These are phyloP conservation scores for Globisporangium acanthophoron DNA, from an alignment of 352 stramenopile species.

Conservation along the genomic window DNA sequence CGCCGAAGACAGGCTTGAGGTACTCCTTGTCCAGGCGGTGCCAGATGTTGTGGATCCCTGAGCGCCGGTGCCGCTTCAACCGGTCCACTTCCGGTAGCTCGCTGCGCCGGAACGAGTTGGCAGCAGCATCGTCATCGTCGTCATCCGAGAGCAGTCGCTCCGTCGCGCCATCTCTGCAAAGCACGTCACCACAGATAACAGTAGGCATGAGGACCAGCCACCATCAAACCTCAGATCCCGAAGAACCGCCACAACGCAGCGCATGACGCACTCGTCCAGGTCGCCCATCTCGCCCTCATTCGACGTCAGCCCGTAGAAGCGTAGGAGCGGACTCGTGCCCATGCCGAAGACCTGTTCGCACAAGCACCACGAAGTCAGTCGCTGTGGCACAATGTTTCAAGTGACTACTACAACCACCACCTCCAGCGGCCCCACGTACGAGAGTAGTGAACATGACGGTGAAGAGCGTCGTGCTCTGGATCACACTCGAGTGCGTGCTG, in stretches of 20 bases:
- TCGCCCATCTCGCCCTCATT: constrained; percentile 30
- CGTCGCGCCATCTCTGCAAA: constrained; percentile 30
- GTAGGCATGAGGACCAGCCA: background rate
- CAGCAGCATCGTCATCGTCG: constrained; percentile 18
- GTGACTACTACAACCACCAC: background rate
- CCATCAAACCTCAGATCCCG: background rate
- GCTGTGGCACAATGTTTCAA: background rate
- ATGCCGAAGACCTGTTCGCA: constrained; percentile 60
- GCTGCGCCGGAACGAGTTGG: constrained; percentile 22
- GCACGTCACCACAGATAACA: background rate
- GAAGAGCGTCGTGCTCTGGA: constrained; percentile 75
- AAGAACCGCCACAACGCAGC: background rate
- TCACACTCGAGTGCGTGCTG: constrained; percentile 51
- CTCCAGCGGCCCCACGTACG: constrained; percentile 19
- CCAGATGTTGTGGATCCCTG: constrained; percentile 59
- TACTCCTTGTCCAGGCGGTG: constrained; percentile 64
- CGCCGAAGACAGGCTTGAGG: constrained; percentile 68
- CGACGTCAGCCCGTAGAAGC: constrained; percentile 45
- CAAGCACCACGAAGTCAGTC: constrained; percentile 4
- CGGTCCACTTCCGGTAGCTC: constrained; percentile 23
- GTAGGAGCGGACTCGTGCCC: constrained; percentile 61
- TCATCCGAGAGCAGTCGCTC: constrained; percentile 53
- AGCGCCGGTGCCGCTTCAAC: constrained; percentile 23
- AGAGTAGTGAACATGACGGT: constrained; percentile 80
- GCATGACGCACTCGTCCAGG: constrained; percentile 41